Percentiles rank a stretch among this genome's conserved stretches.
Conservation (phyloP, 78 protist species). For the Anaeramoeba flamelloides region DNA sequence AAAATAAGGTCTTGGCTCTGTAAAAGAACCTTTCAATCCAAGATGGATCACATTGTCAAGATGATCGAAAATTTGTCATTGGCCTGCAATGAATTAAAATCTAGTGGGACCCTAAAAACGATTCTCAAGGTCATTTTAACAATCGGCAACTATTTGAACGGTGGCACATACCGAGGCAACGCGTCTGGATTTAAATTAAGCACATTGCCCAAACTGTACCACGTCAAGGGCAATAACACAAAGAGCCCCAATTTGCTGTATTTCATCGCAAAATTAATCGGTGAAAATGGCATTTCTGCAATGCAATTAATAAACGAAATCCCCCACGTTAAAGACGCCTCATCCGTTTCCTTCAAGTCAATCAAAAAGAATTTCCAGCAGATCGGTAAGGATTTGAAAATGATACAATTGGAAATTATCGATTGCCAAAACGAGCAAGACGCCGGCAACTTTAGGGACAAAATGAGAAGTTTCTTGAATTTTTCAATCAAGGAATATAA, state of each 20-base stretch:
- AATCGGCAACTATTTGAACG: background rate
- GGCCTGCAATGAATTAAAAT: background rate
- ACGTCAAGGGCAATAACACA: background rate
- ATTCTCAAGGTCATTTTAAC: background rate
- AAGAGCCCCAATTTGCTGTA: background rate
- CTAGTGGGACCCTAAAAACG: background rate
- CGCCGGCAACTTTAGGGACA: no score
- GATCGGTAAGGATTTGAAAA: background rate
- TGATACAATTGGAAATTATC: background rate
- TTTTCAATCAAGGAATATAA: no score
- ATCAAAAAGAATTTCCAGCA: background rate
- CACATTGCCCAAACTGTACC: background rate
- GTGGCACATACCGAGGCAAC: background rate
- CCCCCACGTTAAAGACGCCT: background rate
- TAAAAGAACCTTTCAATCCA: background rate
- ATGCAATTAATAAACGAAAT: background rate
- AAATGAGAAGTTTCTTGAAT: no score
- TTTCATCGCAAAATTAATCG: background rate
- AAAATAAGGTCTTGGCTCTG: background rate
- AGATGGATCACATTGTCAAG: background rate
- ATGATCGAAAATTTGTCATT: background rate
- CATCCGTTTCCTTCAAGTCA: background rate
- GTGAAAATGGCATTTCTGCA: background rate
- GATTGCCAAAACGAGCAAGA: no score
- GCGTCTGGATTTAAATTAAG: background rate